phyloP scores from a whole-genome alignment of 352 stramenopile genomes.

The Globisporangium uncinulatum region DNA sequence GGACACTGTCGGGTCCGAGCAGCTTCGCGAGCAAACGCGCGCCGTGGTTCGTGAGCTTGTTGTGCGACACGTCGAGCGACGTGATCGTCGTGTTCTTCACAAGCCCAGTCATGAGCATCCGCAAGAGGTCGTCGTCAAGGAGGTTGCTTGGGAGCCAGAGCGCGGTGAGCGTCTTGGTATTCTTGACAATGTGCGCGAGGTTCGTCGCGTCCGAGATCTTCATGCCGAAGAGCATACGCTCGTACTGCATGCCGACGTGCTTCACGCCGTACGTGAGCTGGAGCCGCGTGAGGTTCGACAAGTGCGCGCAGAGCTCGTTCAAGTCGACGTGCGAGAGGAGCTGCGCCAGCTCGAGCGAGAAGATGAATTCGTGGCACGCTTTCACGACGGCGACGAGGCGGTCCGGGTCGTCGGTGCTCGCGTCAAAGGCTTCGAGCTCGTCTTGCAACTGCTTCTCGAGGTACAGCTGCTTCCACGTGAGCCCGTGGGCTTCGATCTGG shows the following conservation, averaged over 20 bases:
- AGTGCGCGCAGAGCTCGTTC: constrained; percentile 71
- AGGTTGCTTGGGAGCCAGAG: constrained; percentile 86
- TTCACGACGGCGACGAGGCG: constrained; percentile 71
- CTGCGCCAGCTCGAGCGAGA: constrained; percentile 86
- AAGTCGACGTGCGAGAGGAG: constrained; percentile 88
- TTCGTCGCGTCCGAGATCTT: constrained; percentile 92
- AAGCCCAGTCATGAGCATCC: constrained; percentile 92
- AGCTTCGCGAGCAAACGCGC: constrained; percentile 87
- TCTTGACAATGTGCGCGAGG: constrained; percentile 84
- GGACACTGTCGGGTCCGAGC: constrained; percentile 83
- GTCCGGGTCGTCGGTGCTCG: constrained; percentile 35
- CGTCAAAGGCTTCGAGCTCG: constrained; percentile 74
- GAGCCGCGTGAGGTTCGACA: constrained; percentile 88
- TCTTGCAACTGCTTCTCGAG: constrained; percentile 77
- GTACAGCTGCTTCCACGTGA: constrained; percentile 94
- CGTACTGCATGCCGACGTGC: constrained; percentile 93
- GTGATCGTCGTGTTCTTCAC: constrained; percentile 92
- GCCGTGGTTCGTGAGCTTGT: constrained; percentile 93
- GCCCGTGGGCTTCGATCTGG: constrained; percentile 85
- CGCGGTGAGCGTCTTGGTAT: constrained; percentile 83
- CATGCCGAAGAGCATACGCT: constrained; percentile 93
- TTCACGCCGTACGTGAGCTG: constrained; percentile 86
- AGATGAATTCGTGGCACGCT: constrained; percentile 83
- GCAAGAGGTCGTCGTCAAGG: constrained; percentile 90
- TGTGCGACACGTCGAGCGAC: constrained; percentile 92